Conservation (phyloP, 768 basidiomycete species). For the Nidula microcarpa region DNA sequence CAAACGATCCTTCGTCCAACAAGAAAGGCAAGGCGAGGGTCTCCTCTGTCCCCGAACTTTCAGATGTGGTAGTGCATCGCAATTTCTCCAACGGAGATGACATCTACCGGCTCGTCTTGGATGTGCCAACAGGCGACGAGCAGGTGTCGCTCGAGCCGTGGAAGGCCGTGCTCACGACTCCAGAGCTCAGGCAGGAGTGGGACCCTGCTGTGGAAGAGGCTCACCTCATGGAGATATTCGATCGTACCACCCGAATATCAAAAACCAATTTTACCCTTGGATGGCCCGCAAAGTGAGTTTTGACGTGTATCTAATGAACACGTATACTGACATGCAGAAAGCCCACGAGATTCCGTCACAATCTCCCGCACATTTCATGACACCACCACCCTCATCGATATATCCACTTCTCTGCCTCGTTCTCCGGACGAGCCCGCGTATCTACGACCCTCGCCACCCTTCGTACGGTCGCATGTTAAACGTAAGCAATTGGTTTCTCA, state of each 20-base stretch:
- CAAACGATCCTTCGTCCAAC: constrained; percentile 25
- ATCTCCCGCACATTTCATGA: constrained; percentile 87
- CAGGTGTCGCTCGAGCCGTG: constrained; percentile 66
- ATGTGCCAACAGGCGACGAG: constrained; percentile 68
- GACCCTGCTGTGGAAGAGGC: constrained; percentile 91
- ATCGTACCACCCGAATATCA: constrained; percentile 78
- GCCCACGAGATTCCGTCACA: constrained; percentile 91
- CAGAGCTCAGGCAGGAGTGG: constrained; percentile 88
- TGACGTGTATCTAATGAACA: not conserved
- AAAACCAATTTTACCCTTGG: constrained; percentile 92
- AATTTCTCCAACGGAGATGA: constrained; percentile 69
- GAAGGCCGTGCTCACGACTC: constrained; percentile 79
- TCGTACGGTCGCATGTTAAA: constrained; percentile 83
- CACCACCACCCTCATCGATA: constrained; percentile 78
- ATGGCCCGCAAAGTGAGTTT: constrained; percentile 92
- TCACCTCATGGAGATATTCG: constrained; percentile 80
- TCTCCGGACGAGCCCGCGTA: constrained; percentile 90
- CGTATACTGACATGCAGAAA: constrained; percentile 23
- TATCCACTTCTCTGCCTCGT: constrained; percentile 91
- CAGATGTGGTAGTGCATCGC: constrained; percentile 78
- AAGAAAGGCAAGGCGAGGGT: constrained; percentile 63
- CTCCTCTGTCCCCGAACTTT: constrained; percentile 51
- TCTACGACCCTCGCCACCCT: constrained; percentile 87
- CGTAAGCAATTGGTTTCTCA: constrained; percentile 31
- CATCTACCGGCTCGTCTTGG: constrained; percentile 79